Evolutionary conservation across 1,139 yeast genomes (phyloP).

Genomic region (Hemisphaericaspora xylanilytica): DNA sequence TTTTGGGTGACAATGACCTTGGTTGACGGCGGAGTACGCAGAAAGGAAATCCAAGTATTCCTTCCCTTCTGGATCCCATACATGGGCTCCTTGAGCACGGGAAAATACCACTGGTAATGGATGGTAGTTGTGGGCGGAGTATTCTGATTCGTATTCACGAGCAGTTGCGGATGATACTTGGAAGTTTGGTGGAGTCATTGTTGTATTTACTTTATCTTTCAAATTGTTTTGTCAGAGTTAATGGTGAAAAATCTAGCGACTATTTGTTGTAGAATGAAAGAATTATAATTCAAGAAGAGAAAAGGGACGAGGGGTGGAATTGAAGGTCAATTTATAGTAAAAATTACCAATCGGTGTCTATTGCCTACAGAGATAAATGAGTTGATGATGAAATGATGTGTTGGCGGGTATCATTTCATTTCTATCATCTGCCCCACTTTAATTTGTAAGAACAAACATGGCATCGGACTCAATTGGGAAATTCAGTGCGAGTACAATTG

Average conservation of each 20-base stretch:
- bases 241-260: background rate
- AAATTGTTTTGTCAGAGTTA: too few relatives aligned
- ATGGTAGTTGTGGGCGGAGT: slow-evolving; percentile 96
- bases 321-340: slow-evolving; percentile 1
- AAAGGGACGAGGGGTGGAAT: background rate
- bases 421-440: background rate
- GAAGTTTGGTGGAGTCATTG: slow-evolving; percentile 21
- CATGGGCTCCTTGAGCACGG: slow-evolving; percentile 85
- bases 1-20: slow-evolving; percentile 97
- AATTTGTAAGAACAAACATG: background rate
- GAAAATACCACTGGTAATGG: slow-evolving; percentile 94
- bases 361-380: slow-evolving; percentile 8
- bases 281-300: background rate
- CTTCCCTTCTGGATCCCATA: slow-evolving; percentile 97
- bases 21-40: slow-evolving; percentile 96
- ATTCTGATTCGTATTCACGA: slow-evolving; percentile 65
- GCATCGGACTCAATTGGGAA: background rate
- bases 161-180: slow-evolving; percentile 66
- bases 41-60: slow-evolving; percentile 85
- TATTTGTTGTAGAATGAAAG: background rate
- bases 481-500: background rate
- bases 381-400: background rate
- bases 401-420: too few relatives aligned
- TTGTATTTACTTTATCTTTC: too few relatives aligned
- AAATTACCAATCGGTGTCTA: slow-evolving; percentile 7